A percentile compares a stretch with the other conserved stretches of the same genome.
Evolutionary conservation across 495 filamentous ascomycete species (phyloP).

Genomic region (Aspergillus olivimuriae): DNA sequence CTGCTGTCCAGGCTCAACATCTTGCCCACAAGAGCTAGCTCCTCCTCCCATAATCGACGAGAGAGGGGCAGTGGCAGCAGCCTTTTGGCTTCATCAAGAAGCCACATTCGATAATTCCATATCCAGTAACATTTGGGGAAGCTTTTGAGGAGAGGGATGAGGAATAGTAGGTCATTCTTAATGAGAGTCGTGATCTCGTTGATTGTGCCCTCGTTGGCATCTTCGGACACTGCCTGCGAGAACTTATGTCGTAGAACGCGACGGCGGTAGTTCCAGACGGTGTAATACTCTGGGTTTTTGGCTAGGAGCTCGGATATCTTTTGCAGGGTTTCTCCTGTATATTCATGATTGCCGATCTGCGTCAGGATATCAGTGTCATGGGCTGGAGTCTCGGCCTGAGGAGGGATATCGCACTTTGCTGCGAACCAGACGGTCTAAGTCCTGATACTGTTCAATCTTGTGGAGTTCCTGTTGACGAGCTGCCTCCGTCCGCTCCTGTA

Average conservation of each 20-base stretch:
- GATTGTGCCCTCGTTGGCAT: slow-evolving; percentile 12
- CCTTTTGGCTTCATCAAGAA: slow-evolving; percentile 62
- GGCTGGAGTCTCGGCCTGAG: background rate
- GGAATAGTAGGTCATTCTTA: slow-evolving; percentile 68
- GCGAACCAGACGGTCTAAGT: slow-evolving; percentile 60
- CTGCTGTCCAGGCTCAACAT: slow-evolving; percentile 82
- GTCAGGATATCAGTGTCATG: background rate
- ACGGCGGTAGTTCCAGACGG: slow-evolving; percentile 93
- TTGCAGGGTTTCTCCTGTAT: slow-evolving; percentile 58
- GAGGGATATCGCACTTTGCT: slow-evolving; percentile 38
- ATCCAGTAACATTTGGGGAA: slow-evolving; percentile 99
- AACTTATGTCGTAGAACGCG: slow-evolving; percentile 50
- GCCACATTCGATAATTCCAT: slow-evolving; percentile 94
- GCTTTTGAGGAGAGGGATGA: slow-evolving; percentile 73
- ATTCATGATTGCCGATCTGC: slow-evolving; percentile 35
- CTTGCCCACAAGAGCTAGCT: slow-evolving; percentile 72
- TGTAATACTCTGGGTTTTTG: slow-evolving; percentile 96
- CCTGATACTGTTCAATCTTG: slow-evolving; percentile 72
- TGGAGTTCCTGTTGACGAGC: slow-evolving; percentile 61
- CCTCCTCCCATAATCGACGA: slow-evolving; percentile 68
- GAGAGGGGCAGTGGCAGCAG: slow-evolving; percentile 50
- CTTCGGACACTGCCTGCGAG: slow-evolving; percentile 16
- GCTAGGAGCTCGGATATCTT: slow-evolving; percentile 75
- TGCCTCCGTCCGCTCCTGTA: slow-evolving; percentile 52
- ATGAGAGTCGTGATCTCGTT: slow-evolving; percentile 42